Conservation (phyloP, 495 filamentous ascomycete species). For the Patellaria atrata region DNA sequence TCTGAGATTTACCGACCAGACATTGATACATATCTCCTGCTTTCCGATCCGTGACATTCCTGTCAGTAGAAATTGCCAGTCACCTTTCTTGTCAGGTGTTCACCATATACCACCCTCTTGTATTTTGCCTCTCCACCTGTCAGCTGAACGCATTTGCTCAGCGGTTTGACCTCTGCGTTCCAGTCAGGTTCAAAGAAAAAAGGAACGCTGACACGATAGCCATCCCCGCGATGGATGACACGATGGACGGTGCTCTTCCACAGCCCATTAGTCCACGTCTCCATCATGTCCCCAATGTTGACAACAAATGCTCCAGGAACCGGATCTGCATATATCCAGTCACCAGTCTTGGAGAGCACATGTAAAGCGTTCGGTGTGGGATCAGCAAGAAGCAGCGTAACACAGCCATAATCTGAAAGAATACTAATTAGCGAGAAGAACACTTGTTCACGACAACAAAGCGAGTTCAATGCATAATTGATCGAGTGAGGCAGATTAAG, state of each 20-base stretch:
- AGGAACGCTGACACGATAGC: constrained; percentile 28
- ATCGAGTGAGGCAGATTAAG: too few relatives aligned
- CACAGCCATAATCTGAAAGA: constrained; percentile 28
- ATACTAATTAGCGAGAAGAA: neutral
- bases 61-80: constrained; percentile 17
- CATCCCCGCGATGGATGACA: constrained; percentile 26
- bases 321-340: constrained; percentile 28
- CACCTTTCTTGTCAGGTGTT: constrained; percentile 18
- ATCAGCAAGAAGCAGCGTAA: constrained; percentile 28
- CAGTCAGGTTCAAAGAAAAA: constrained; percentile 33
- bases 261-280: constrained; percentile 30
- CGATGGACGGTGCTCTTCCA: constrained; percentile 29
- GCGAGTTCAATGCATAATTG: too few relatives aligned
- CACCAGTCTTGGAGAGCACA: constrained; percentile 19
- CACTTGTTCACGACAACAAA: neutral
- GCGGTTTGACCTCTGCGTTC: constrained; percentile 22
- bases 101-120: constrained; percentile 14
- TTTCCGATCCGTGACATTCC: too few relatives aligned
- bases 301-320: constrained; percentile 27
- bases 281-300: constrained; percentile 33
- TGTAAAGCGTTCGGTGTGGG: constrained; percentile 24
- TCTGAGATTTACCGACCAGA: too few relatives aligned
- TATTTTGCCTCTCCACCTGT: constrained; percentile 8
- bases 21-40: too few relatives aligned
- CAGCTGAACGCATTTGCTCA: constrained; percentile 16